Percentiles rank a stretch among this genome's conserved stretches.
phyloP scores from a whole-genome alignment of 2,329 filamentous ascomycete genomes.

The Chaetomium sp. region DNA sequence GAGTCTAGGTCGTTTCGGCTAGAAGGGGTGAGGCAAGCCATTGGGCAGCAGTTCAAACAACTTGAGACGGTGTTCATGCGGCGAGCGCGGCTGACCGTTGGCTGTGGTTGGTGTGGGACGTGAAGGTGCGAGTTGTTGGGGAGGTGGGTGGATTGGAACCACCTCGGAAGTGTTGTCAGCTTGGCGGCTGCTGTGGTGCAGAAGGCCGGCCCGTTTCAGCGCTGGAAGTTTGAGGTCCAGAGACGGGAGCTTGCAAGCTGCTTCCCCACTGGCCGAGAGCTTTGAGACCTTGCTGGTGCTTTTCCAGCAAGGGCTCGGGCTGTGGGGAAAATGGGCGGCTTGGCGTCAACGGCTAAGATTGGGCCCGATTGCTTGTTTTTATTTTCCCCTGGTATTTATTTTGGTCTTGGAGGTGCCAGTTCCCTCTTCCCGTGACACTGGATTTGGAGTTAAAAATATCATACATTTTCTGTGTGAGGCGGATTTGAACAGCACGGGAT shows the following conservation, averaged over 20 bases:
- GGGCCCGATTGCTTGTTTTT: not conserved
- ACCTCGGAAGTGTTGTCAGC: not conserved
- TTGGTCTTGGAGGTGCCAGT: not conserved
- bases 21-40: constrained; percentile 9
- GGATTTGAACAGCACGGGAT: too few relatives aligned
- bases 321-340: not conserved
- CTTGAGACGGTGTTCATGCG: not conserved
- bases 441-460: too few relatives aligned
- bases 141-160: too few relatives aligned
- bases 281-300: not conserved
- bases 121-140: too few relatives aligned
- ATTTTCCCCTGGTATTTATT: not conserved
- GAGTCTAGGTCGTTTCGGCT: constrained; percentile 13
- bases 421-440: not conserved
- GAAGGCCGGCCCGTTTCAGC: constrained; percentile 13
- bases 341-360: not conserved
- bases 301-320: not conserved
- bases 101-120: constrained; percentile 7
- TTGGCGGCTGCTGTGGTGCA: not conserved
- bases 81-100: not conserved
- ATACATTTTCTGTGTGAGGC: too few relatives aligned
- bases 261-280: not conserved
- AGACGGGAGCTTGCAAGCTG: not conserved
- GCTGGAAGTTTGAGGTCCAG: not conserved
- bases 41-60: constrained; percentile 3